Percentiles rank a stretch among this genome's conserved stretches.
These are phyloP conservation scores for Schoenoplectus tabernaemontani DNA, from an alignment of 202 grass and related monocot genomes.

Conservation along the genomic window DNA sequence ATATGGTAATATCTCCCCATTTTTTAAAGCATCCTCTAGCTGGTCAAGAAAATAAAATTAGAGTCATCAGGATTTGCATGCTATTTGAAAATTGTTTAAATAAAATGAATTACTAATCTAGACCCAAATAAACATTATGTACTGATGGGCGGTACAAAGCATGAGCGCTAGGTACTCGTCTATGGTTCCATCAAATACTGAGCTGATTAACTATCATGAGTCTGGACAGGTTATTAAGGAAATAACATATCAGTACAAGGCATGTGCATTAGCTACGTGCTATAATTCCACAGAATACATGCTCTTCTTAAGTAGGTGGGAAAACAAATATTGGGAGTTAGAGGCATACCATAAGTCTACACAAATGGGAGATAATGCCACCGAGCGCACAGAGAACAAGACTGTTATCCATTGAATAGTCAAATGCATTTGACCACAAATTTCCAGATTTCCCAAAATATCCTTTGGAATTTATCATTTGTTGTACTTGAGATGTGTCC, in stretches of 20 bases:
- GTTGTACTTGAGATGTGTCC: slow-evolving; percentile 48
- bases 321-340: background rate
- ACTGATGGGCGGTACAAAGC: background rate
- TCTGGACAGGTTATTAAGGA: background rate
- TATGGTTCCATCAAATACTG: background rate
- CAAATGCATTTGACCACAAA: slow-evolving; percentile 56
- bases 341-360: slow-evolving; percentile 70
- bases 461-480: slow-evolving; percentile 59
- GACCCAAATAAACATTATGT: background rate
- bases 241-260: background rate
- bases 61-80: background rate
- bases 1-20: slow-evolving; percentile 79
- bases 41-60: slow-evolving; percentile 37
- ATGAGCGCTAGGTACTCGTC: background rate
- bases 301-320: background rate
- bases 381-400: slow-evolving; percentile 66
- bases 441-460: slow-evolving; percentile 63
- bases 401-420: slow-evolving; percentile 42
- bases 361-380: slow-evolving; percentile 67
- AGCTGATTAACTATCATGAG: background rate
- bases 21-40: slow-evolving; percentile 68
- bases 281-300: background rate
- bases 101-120: background rate
- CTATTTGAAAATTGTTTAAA: background rate
- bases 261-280: background rate